Base-by-base conservation (phyloP, 2,329 filamentous ascomycete genomes). In the Aureobasidium sp. region DNA sequence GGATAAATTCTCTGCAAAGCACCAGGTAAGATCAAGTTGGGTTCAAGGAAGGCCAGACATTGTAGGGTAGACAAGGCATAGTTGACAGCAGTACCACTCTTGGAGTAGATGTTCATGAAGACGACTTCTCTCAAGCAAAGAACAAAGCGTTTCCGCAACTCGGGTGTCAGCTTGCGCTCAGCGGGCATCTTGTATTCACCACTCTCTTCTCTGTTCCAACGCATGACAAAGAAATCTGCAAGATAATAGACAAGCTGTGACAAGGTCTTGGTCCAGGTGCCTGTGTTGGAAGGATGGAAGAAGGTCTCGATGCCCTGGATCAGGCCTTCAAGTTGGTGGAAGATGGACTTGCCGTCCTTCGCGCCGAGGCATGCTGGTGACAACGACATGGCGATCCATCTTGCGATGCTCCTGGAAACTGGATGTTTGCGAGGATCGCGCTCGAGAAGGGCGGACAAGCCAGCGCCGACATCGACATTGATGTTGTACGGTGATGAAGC, bases 21-120 rank as follows among this genome's bases (percentile, higher is more conserved):
- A 37, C 94, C 93, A 0, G 93, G 93, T 1, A 98, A 76, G 55
- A 98, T 91, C 61, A 97, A 75, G 61, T 89, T 84, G 0, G 93
- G 94, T 66, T 98, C 91, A 40, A 98, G 76, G 63, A 86, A 96
- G 2, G 93, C 87, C 51, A 98, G 74, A 52, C 88, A 87, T 67
- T 97, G 91, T 45, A 98, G 76, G 1, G 91, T 88, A 45, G 87
- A 90, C 59, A 96, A 82, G 59, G 91, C 95, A 73, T 90, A 95
- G 68, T 86, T 90, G 66, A 95, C 90, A 3, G 93, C 85, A 45
- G 90, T 90, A 54, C 83, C 85, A 68, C 90, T 95, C 77, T 98
- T 98, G 51, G 90, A 88, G 68, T 96, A 98, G 45, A 98, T 85
- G 24, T 93, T 93, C 90, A 98, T 96, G 68, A 96, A 98, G 4